phyloP scores from a whole-genome alignment of 495 filamentous ascomycete species.

The Geoglossum glabrum region DNA sequence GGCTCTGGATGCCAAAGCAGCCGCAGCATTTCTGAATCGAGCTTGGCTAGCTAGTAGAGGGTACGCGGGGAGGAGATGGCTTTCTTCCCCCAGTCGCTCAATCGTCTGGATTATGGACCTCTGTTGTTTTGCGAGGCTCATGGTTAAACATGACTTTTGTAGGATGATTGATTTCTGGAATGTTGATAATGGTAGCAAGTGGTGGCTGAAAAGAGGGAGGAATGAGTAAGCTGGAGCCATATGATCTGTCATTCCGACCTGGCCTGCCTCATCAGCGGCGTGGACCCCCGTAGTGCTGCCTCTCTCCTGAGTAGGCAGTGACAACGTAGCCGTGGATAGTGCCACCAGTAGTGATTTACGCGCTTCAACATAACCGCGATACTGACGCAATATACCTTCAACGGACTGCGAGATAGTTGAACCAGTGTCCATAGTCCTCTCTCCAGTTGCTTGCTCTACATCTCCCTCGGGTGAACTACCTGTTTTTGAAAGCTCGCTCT shows the following conservation, averaged over 20 bases:
- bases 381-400: slow-evolving; percentile 18
- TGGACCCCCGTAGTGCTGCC: slow-evolving; percentile 12
- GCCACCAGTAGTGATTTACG: slow-evolving; percentile 23
- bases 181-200: slow-evolving; percentile 34
- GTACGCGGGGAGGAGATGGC: slow-evolving; percentile 44
- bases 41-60: slow-evolving; percentile 28
- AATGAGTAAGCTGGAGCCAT: not conserved
- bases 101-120: slow-evolving; percentile 33
- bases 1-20: slow-evolving; percentile 15
- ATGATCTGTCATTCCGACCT: not conserved
- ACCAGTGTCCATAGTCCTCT: slow-evolving; percentile 13
- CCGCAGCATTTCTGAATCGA: slow-evolving; percentile 24
- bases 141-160: slow-evolving; percentile 42
- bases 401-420: slow-evolving; percentile 7
- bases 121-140: slow-evolving; percentile 35
- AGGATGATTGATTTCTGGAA: slow-evolving; percentile 40
- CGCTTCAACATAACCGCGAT: slow-evolving; percentile 24
- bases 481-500: slow-evolving; percentile 39
- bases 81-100: slow-evolving; percentile 44
- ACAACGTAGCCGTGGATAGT: not conserved
- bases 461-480: slow-evolving; percentile 21
- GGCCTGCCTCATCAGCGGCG: not conserved
- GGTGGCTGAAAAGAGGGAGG: slow-evolving; percentile 31
- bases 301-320: slow-evolving; percentile 15
- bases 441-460: slow-evolving; percentile 21